Evolutionary conservation across 208 protist genomes (phyloP), one percentile per base, ranked within the genome.

Genomic region (Jaenimonas drosophilae): DNA sequence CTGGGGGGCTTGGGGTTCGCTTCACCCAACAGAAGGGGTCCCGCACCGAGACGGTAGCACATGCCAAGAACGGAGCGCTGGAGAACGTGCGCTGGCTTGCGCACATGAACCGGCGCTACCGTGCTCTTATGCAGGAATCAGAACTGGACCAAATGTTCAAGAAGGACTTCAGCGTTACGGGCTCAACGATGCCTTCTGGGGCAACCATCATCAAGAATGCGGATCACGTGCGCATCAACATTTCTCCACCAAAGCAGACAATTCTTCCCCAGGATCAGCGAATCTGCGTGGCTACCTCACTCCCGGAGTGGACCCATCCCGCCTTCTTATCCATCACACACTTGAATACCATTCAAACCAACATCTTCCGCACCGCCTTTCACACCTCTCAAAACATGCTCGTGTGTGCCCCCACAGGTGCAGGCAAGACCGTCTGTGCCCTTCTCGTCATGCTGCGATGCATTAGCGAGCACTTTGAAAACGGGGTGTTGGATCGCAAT

Each of bases 351-450:
- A 95, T 99, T 12, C 97, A 99, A 61, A 92, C 94, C 2, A 68
- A 64, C 9, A 81, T 99, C 14, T 99, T 98, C 54, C 54, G 91
- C 14, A 93, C 92, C 4, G 97, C 97, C 0, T 99, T 99, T 58
- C 81, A 91, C 54, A 94, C 86, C 0, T 96, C 97, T 43, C 97
- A 99, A 66, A 99, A 99, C 64, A 75, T 99, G 55, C 88, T 99
- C 21, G 77, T 99, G 24, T 99, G 95, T 49, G 98, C 98, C 3
- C 98, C 98, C 12, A 99, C 98, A 9, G 97, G 95, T 11, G 96
- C 96, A 3, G 97, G 97, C 43, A 99, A 99, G 71, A 99, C 98
- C 4, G 96, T 99, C 33, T 87, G 98, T 37, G 98, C 96, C 3
- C 54, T 99, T 43, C 60, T 99, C 20, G 85, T 96, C 4, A 97